phyloP scores from a whole-genome alignment of 371 early-diverging fungal species.

The Mucor mucedo region DNA sequence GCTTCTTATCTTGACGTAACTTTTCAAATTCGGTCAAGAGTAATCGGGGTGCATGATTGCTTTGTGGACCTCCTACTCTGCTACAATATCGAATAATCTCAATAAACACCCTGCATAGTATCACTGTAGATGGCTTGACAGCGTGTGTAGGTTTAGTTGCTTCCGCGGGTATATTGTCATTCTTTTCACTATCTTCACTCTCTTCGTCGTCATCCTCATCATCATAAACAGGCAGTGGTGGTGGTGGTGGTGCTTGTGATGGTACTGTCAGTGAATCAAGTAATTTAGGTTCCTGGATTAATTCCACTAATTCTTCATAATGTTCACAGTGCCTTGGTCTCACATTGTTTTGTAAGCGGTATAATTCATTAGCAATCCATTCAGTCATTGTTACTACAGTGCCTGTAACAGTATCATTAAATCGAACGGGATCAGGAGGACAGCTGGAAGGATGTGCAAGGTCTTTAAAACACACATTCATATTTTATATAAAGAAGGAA shows the following conservation, averaged over 20 bases:
- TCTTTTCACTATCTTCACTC: constrained; percentile 1
- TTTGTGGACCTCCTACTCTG: background rate
- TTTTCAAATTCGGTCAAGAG: constrained; percentile 31
- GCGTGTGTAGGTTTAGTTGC: background rate
- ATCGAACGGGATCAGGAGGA: background rate
- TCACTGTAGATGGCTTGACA: background rate
- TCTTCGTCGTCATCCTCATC: constrained; percentile 6
- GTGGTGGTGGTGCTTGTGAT: background rate
- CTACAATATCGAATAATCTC: constrained; percentile 15
- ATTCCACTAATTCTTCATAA: constrained; percentile 34
- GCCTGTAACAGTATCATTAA: constrained; percentile 23
- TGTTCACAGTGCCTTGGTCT: constrained; percentile 41
- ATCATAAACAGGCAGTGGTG: background rate
- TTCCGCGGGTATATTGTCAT: constrained; percentile 6
- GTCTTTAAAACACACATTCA: background rate
- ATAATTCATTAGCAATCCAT: constrained; percentile 44
- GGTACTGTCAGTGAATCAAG: constrained; percentile 11
- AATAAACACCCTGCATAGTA: constrained; percentile 19
- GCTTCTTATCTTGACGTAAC: constrained; percentile 13
- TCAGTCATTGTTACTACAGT: constrained; percentile 29
- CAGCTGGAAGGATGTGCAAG: background rate
- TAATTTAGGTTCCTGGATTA: constrained; percentile 36
- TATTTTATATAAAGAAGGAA: background rate
- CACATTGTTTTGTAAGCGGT: constrained; percentile 31
- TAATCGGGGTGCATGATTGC: constrained; percentile 6